Conservation (phyloP, 2,329 filamentous ascomycete genomes). For the Paecilomyces sp. region DNA sequence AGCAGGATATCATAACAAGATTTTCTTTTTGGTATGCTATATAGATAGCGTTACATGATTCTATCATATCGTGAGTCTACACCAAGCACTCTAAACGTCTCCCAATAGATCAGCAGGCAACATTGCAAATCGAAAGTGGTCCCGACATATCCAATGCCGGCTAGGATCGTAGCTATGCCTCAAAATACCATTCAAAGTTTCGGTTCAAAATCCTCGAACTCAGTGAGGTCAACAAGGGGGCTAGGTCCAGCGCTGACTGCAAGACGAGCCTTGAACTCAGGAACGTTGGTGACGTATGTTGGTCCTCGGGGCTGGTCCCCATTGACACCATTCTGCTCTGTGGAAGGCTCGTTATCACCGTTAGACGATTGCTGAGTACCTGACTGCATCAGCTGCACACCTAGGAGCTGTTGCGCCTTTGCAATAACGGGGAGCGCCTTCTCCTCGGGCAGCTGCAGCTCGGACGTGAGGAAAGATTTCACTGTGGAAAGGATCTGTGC, state of each 20-base stretch:
- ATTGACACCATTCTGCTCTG: conserved; percentile 15
- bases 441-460: conserved; percentile 43
- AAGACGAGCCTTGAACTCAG: conserved; percentile 71
- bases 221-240: conserved; percentile 66
- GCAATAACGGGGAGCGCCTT: conserved; percentile 43
- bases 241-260: conserved; percentile 64
- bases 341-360: conserved; percentile 29
- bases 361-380: conserved; percentile 33
- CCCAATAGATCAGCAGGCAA: not conserved
- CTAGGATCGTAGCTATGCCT: not conserved
- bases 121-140: not conserved
- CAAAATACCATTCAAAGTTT: conserved; percentile 57
- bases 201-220: conserved; percentile 77
- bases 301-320: conserved; percentile 32
- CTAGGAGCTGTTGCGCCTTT: conserved; percentile 44
- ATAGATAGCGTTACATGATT: not conserved
- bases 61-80: not conserved
- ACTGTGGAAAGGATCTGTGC: conserved; percentile 46
- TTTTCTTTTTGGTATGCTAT: not conserved
- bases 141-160: not conserved
- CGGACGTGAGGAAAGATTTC: conserved; percentile 43
- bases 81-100: not conserved
- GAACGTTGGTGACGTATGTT: conserved; percentile 66
- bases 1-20: not conserved
- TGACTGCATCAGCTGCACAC: conserved; percentile 35